Base-by-base conservation (phyloP, 495 filamentous ascomycete species). In the Neurospora sublineolata region DNA sequence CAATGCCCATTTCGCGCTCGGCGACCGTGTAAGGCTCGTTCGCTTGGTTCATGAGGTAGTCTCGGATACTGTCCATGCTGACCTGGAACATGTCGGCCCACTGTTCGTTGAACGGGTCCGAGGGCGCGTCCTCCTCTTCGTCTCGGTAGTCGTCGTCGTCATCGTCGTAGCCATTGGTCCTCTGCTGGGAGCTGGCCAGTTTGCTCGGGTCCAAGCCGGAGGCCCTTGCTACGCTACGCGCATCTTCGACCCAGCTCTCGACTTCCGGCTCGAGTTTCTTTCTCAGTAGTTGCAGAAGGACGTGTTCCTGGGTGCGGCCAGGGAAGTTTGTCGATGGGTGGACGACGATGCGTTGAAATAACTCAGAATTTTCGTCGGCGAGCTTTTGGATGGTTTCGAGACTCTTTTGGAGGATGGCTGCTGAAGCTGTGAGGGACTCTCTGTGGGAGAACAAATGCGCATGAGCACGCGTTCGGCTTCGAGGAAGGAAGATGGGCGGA, bases 201-300 rank as follows among this genome's bases (percentile, higher is more conserved):
- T 75, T 77, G 69, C 36, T 76, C 12, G 69, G 52, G 18, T 76
- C 73, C 23, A 76, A 3, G 8, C 76, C 75, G 16, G 74, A 71
- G 11, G 74, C 46, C 14, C 71, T 74, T 11, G 81, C 80, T 7
- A 79, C 76, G 9, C 76, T 78, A 5, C 86, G 85, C 9, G 89
- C 90, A 46, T 89, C 84, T 10, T 87, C 87, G 16, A 94, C 89
- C 86, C 89, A 91, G 38, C 87, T 86, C 73, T 93, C 91, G 36
- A 93, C 88, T 4, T 86, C 83, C 4, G 92, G 91, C 69, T 94
- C 91, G 27, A 91, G 86, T 78, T 94, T 94, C 80, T 94, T 95
- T 23, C 93, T 88, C 27, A 95, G 81, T 1, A 96, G 81, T 70
- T 88, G 83, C 8, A 85, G 79, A 1, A 94, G 86, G 5, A 89